Evolutionary conservation across 2,329 filamentous ascomycete genomes (phyloP), one percentile per base, ranked within the genome.

Genomic region (Penicillium digitatum): DNA sequence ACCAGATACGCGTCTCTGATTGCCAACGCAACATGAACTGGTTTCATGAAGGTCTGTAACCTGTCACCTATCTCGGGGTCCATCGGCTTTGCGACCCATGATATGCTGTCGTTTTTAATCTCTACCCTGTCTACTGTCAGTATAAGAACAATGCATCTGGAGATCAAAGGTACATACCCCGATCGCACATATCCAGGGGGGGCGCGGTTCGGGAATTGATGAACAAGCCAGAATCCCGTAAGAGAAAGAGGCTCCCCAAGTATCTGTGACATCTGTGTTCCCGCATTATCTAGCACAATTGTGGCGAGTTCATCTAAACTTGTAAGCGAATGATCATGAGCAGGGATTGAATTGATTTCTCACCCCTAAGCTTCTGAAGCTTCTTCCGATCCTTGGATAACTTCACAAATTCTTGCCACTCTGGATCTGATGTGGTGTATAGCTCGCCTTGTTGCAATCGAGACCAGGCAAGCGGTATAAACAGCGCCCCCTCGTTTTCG

Each of bases 381-480:
- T 79, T 72, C 40, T 79, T 69, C 14, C 66, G 69, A 57, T 87
- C 79, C 58, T 78, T 79, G 57, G 79, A 82, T n/a, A 87, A 73
- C 52, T 79, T 79, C 16, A 84, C 65, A 59, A 86, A 88, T 46
- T 78, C 75, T 58, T 78, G 74, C 83, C 83, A 88, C 68, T 88
- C 86, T 3, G 85, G 84, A 61, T 87, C 84, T 12, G 65, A 68
- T 42, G 59, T 55, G 20, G 61, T 52, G 53, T 73, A 73, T 12
- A 68, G 59, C 14, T 69, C 62, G 31, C 70, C 69, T 48, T 67
- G 57, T 32, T 62, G 57, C 48, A 69, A 53, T 14, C 26, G 73
- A 75, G 48, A 78, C 78, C 56, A 83, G 3, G 84, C 83, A 49
- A 88, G 80, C 0, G 86, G 83, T 8, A 88, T 78, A 57, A 87